Evolutionary conservation across 768 basidiomycete species (phyloP).

Genomic region (Lentinula guzmanii): DNA sequence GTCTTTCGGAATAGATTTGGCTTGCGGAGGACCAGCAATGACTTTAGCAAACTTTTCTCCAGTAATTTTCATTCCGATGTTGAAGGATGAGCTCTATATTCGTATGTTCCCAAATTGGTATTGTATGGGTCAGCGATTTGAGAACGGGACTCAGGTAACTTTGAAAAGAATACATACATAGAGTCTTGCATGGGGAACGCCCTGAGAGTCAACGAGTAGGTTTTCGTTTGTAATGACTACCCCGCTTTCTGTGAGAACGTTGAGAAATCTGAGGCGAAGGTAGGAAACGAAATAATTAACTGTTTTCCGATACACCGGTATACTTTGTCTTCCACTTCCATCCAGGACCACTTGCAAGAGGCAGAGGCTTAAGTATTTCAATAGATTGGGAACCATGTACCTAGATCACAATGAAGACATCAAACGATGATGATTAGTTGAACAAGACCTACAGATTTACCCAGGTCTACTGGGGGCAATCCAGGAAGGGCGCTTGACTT

Average conservation of each 20-base stretch:
- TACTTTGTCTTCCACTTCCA: conserved; percentile 70
- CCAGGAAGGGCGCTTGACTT: conserved; percentile 48
- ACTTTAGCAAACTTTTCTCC: conserved; percentile 57
- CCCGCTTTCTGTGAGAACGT: conserved; percentile 39
- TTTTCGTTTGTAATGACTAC: conserved; percentile 66
- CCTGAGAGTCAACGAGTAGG: conserved; percentile 56
- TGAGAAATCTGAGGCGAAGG: not conserved
- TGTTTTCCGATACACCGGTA: conserved; percentile 78
- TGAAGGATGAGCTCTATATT: conserved; percentile 55
- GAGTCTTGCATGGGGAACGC: conserved; percentile 54
- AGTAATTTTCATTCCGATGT: conserved; percentile 60
- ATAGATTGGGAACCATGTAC: conserved; percentile 79
- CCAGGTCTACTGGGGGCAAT: conserved; percentile 65
- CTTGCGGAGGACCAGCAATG: conserved; percentile 54
- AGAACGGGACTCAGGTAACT: not conserved
- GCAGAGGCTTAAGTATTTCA: conserved; percentile 72
- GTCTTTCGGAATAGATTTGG: conserved; percentile 56
- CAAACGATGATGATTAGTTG: not conserved
- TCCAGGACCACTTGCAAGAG: conserved; percentile 67
- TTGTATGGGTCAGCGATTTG: not conserved
- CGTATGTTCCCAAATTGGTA: not conserved
- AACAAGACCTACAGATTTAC: conserved; percentile 50
- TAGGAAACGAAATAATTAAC: conserved; percentile 31
- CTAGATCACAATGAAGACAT: conserved; percentile 24
- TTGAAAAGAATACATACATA: conserved; percentile 33